Percentiles rank a stretch among this genome's conserved stretches.
These are phyloP conservation scores for Moesziomyces sp. DNA, from an alignment of 1,284 basidiomycete species.

Conservation along the genomic window DNA sequence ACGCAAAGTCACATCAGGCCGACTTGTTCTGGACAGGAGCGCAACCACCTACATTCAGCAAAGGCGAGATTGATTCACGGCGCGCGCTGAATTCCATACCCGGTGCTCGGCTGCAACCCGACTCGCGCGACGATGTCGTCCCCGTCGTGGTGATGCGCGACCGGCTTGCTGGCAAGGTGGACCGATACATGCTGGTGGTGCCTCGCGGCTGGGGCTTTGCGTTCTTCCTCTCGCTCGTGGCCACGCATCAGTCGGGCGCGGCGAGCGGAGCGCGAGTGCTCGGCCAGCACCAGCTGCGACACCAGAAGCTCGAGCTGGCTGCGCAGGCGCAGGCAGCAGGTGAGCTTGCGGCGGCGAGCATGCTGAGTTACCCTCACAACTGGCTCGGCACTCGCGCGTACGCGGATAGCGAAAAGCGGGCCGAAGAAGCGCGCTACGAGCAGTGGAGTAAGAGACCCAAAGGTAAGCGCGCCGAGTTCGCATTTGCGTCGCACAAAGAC, in stretches of 20 bases:
- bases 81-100: conserved; percentile 41
- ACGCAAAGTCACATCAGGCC: background rate
- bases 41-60: conserved; percentile 45
- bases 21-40: conserved; percentile 37
- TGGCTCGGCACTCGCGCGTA: conserved; percentile 52
- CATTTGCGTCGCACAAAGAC: conserved; percentile 37
- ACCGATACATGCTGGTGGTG: conserved; percentile 56
- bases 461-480: conserved; percentile 57
- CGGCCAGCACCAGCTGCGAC: conserved; percentile 57
- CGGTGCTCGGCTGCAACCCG: conserved; percentile 44
- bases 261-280: conserved; percentile 50
- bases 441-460: conserved; percentile 57
- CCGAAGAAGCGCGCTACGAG: conserved; percentile 11
- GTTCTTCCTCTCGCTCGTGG: conserved; percentile 60
- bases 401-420: conserved; percentile 26
- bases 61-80: conserved; percentile 61
- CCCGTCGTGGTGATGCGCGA: conserved; percentile 51
- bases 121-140: conserved; percentile 51
- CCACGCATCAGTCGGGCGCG: conserved; percentile 48
- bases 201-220: conserved; percentile 64
- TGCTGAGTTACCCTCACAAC: conserved; percentile 50
- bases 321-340: conserved; percentile 17
- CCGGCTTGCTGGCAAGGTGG: conserved; percentile 17
- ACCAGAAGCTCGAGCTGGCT: conserved; percentile 44
- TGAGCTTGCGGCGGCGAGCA: conserved; percentile 3